Conservation (phyloP, 352 stramenopile species). For the Hyaloperonospora arabidopsidis region DNA sequence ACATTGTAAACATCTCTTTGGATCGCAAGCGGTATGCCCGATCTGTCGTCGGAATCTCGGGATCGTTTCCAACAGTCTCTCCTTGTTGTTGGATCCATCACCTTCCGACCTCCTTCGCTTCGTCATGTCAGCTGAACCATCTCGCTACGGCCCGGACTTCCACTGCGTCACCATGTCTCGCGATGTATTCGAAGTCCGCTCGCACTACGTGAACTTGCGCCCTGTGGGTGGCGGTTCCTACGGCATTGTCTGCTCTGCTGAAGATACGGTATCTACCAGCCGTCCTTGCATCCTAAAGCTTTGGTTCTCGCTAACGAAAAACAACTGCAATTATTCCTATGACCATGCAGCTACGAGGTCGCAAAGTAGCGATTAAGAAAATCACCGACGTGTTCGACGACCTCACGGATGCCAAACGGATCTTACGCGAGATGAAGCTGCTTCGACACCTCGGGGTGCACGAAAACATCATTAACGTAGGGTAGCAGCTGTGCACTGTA, state of each 20-base stretch:
- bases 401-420: constrained; percentile 89
- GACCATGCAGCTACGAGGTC: constrained; percentile 49
- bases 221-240: constrained; percentile 84
- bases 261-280: constrained; percentile 68
- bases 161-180: constrained; percentile 77
- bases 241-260: constrained; percentile 87
- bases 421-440: constrained; percentile 90
- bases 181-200: constrained; percentile 78
- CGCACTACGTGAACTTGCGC: constrained; percentile 72
- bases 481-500: not conserved
- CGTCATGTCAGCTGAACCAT: constrained; percentile 60
- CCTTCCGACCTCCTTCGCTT: not conserved
- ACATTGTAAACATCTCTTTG: too few relatives aligned
- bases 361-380: constrained; percentile 89
- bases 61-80: constrained; percentile 31
- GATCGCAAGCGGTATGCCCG: not conserved
- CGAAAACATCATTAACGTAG: constrained; percentile 87
- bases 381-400: constrained; percentile 90
- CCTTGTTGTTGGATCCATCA: not conserved
- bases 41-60: constrained; percentile 21
- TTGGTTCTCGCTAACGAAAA: constrained; percentile 4
- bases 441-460: constrained; percentile 86
- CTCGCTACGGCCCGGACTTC: constrained; percentile 69
- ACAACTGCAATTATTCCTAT: constrained; percentile 1
- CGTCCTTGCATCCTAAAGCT: constrained; percentile 1